These are phyloP conservation scores for Polytrichum commune DNA, from an alignment of 225 moss, liverwort and hornwort species.

Conservation along the genomic window DNA sequence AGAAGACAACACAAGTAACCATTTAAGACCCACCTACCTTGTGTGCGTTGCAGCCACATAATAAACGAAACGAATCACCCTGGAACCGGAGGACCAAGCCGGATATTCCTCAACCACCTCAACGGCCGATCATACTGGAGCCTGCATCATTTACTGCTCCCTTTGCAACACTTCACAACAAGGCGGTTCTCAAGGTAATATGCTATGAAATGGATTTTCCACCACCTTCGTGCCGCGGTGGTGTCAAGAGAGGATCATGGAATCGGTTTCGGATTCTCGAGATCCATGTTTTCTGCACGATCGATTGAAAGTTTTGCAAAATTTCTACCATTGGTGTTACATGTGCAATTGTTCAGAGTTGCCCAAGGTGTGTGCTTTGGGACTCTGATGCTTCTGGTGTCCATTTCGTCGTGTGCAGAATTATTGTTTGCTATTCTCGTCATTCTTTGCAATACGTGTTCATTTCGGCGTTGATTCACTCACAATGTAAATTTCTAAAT, in stretches of 20 bases:
- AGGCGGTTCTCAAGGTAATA: constrained; percentile 38
- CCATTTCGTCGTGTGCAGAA: background rate
- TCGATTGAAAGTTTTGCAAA: background rate
- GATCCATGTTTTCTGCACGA: background rate
- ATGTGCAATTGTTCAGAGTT: too few relatives aligned
- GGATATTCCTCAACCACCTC: constrained; percentile 21
- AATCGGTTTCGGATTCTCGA: background rate
- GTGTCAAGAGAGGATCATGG: background rate
- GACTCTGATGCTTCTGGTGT: background rate
- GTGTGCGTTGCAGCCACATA: constrained; percentile 16
- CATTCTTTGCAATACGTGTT: background rate
- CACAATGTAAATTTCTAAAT: background rate
- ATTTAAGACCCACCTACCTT: too few relatives aligned
- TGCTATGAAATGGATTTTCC: background rate
- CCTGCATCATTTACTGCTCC: constrained; percentile 16
- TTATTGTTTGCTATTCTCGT: too few relatives aligned
- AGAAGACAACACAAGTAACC: too few relatives aligned
- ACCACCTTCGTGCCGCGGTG: too few relatives aligned
- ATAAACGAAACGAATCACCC: constrained; percentile 33
- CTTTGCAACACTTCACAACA: constrained; percentile 37
- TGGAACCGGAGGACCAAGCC: constrained; percentile 30
- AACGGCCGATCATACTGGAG: constrained; percentile 12
- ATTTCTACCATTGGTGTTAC: too few relatives aligned
- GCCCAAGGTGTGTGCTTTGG: background rate
- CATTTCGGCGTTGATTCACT: background rate